Evolutionary conservation across 352 stramenopile species (phyloP), one percentile per base, ranked within the genome.

Genomic region (Blastocystis sp.): DNA sequence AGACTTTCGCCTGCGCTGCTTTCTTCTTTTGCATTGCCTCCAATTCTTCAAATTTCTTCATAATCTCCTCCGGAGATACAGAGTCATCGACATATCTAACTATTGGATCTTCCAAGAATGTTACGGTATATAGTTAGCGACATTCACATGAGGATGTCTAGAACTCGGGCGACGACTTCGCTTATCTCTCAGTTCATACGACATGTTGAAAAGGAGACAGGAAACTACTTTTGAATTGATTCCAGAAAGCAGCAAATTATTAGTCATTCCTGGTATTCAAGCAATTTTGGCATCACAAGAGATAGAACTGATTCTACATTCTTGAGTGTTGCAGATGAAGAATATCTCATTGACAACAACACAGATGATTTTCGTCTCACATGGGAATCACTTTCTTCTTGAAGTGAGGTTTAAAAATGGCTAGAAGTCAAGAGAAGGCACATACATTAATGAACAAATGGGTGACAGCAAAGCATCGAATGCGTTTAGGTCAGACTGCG

Each of bases 11-110:
- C 7, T 37, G n/a, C 43, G 57, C 65, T 0, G 77, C 65, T 43
- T 87, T 87, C 19, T 46, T 78, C 43, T 77, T 77, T 87, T 87
- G 77, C 74, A 87, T 74, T 77, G 71, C 59, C 29, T 87, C 77
- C 46, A 87, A 42, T 14, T 46, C 77, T 54, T 87, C 77, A 24
- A 87, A 87, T 51, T 87, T 87, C 77, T 87, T 87, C 77, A 87
- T 87, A 77, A 87, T 87, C 59, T 87, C 56, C 24, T 87, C 77
- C 2, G 65, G 59, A 56, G 59, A 74, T 37, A 58, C 56, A 2
- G 37, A 61, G 74, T 87, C 77, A 32, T 77, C 57, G 14, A 87
- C 77, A 77, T 87, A 87, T 49, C 71, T 83, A 46, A 0, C 27
- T 0, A 42, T 66, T n/a, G 65, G 46, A 4, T 43, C 4, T 21